Evolutionary conservation across 345 rosid species (phyloP).

Genomic region (Rhodamnia argentea): DNA sequence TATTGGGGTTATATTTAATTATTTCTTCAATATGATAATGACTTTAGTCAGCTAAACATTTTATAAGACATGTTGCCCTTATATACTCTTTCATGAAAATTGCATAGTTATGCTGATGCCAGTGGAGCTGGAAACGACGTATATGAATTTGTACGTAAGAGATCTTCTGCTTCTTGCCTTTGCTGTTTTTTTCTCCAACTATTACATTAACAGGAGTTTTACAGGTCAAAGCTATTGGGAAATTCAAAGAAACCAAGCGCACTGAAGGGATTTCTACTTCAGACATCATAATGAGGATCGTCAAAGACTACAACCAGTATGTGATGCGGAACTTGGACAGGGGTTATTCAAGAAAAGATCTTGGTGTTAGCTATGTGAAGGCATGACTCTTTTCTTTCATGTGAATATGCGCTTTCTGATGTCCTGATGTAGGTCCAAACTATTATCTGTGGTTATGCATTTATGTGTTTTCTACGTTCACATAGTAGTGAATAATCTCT

Average conservation of each 20-base stretch:
- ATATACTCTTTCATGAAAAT: neutral
- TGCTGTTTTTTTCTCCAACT: neutral
- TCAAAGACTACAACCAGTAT: slow-evolving; percentile 91
- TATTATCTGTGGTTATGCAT: neutral
- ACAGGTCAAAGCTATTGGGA: slow-evolving; percentile 82
- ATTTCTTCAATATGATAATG: neutral
- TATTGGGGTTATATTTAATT: neutral
- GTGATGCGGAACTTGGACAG: slow-evolving; percentile 88
- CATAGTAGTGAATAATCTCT: neutral
- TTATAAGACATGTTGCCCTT: neutral
- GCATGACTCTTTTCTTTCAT: slow-evolving; percentile 17
- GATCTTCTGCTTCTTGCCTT: neutral
- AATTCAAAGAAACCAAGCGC: slow-evolving; percentile 83
- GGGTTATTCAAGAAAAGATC: slow-evolving; percentile 90
- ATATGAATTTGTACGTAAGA: slow-evolving; percentile 76
- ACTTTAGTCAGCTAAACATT: neutral
- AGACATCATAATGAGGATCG: slow-evolving; percentile 87
- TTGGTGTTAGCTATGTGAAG: slow-evolving; percentile 91
- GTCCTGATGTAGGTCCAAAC: neutral
- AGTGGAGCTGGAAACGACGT: slow-evolving; percentile 91
- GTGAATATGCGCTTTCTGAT: neutral
- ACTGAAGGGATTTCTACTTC: slow-evolving; percentile 94
- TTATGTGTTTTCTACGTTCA: neutral
- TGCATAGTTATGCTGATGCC: slow-evolving; percentile 74
- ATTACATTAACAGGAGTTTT: slow-evolving; percentile 4